Percentiles rank a stretch among this genome's conserved stretches.
Conservation (phyloP, 2,329 filamentous ascomycete species). For the Calonectria montana region DNA sequence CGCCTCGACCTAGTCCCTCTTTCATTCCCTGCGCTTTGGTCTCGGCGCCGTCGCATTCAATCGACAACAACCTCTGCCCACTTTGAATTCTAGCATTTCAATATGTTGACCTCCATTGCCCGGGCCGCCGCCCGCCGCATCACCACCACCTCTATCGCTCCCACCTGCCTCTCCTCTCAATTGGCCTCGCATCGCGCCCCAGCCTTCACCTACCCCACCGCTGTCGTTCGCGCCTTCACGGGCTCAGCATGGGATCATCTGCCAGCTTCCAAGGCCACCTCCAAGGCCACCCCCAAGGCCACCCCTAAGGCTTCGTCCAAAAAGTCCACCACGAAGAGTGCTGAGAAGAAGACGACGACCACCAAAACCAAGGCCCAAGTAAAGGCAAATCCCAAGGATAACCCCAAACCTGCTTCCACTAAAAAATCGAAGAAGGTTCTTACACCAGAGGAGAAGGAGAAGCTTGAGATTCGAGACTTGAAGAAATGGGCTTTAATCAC, state of each 20-base stretch:
- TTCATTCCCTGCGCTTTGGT: neutral
- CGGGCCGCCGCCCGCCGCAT: conserved; percentile 53
- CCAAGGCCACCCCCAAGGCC: conserved; percentile 32
- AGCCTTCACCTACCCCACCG: conserved; percentile 28
- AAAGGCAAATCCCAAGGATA: conserved; percentile 43
- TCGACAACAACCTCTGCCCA: neutral
- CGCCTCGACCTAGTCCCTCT: neutral
- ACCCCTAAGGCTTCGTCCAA: conserved; percentile 31
- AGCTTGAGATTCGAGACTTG: conserved; percentile 48
- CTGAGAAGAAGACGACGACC: conserved; percentile 27
- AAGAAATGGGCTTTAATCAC: conserved; percentile 55
- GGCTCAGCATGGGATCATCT: conserved; percentile 43
- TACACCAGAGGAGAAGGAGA: conserved; percentile 49
- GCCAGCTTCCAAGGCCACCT: conserved; percentile 34
- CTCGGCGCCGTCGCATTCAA: neutral
- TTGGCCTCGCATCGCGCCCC: conserved; percentile 35
- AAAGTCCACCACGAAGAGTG: conserved; percentile 10
- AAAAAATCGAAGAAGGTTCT: conserved; percentile 48
- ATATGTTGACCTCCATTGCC: conserved; percentile 57
- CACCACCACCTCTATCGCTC: conserved; percentile 28
- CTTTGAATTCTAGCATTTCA: neutral
- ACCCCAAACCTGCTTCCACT: conserved; percentile 40
- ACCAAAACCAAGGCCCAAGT: conserved; percentile 42
- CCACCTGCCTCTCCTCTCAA: conserved; percentile 39
- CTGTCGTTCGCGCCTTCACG: conserved; percentile 46